These are phyloP conservation scores for Paecilomyces variotii DNA, from an alignment of 2,329 filamentous ascomycete species.

Conservation along the genomic window DNA sequence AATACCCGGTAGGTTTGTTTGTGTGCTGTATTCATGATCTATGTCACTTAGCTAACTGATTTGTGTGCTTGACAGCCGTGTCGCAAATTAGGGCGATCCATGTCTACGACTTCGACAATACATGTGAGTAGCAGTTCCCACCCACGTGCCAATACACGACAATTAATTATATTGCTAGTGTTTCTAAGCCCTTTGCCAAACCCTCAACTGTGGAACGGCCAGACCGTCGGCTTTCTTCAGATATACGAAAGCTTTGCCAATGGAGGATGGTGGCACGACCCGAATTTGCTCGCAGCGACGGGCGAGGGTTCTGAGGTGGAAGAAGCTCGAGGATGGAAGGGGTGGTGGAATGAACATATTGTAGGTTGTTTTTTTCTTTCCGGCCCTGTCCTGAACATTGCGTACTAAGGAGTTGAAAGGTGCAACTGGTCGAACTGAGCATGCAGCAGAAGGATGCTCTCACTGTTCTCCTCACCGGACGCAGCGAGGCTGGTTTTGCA, in stretches of 20 bases:
- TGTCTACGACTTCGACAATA: slow-evolving; percentile 98
- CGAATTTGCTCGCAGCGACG: slow-evolving; percentile 73
- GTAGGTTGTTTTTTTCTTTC: slow-evolving; percentile 43
- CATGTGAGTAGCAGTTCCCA: slow-evolving; percentile 47
- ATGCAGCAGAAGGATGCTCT: slow-evolving; percentile 78
- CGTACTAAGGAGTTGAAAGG: slow-evolving; percentile 25
- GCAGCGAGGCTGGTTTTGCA: slow-evolving; percentile 67
- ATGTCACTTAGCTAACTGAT: not conserved
- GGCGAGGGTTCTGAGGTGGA: slow-evolving; percentile 76
- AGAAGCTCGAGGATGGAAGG: slow-evolving; percentile 75
- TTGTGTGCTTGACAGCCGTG: slow-evolving; percentile 37
- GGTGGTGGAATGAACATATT: slow-evolving; percentile 95
- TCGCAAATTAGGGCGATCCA: slow-evolving; percentile 71
- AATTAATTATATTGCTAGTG: slow-evolving; percentile 43
- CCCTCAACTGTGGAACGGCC: slow-evolving; percentile 72
- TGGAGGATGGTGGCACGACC: slow-evolving; percentile 97
- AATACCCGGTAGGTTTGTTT: slow-evolving; percentile 51
- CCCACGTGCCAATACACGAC: not conserved
- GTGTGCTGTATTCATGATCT: not conserved
- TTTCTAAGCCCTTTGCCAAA: slow-evolving; percentile 91
- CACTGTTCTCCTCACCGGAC: slow-evolving; percentile 78
- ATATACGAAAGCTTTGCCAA: slow-evolving; percentile 68
- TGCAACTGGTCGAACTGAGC: slow-evolving; percentile 68
- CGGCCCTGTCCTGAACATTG: not conserved
- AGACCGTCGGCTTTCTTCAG: slow-evolving; percentile 68